phyloP scores from a whole-genome alignment of 371 early-diverging fungal species.

The Mucor mucedo region DNA sequence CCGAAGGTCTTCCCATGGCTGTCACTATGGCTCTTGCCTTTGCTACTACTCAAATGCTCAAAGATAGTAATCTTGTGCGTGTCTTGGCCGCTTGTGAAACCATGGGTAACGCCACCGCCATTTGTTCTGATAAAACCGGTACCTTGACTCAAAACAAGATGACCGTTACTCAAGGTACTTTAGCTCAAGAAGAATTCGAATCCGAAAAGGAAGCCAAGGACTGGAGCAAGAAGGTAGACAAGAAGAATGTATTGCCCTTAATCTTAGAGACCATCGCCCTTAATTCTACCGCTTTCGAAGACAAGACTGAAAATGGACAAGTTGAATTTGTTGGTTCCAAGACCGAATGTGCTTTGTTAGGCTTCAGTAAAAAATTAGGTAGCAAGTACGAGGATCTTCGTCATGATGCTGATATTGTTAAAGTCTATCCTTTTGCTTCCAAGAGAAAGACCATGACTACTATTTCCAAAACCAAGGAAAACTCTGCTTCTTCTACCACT shows the following conservation, averaged over 20 bases:
- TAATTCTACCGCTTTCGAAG: conserved; percentile 93
- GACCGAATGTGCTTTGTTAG: conserved; percentile 93
- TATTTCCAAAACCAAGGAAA: conserved; percentile 46
- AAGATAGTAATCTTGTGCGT: conserved; percentile 93
- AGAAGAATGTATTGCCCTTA: conserved; percentile 37
- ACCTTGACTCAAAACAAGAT: conserved; percentile 95
- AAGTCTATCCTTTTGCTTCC: conserved; percentile 83
- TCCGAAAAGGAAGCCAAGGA: conserved; percentile 32
- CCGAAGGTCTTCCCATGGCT: conserved; percentile 98
- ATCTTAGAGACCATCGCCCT: conserved; percentile 72
- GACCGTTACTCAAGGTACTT: conserved; percentile 84
- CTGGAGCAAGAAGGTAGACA: conserved; percentile 39
- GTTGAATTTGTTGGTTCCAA: conserved; percentile 86
- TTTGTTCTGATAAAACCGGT: conserved; percentile 98
- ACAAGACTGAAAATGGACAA: conserved; percentile 75
- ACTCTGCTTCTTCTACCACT: conserved; percentile 37
- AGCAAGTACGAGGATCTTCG: conserved; percentile 67
- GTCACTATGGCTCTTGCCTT: conserved; percentile 96
- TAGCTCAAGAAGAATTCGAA: conserved; percentile 54
- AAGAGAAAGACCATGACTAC: conserved; percentile 84
- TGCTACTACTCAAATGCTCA: conserved; percentile 93
- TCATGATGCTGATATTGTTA: conserved; percentile 53
- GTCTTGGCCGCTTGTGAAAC: conserved; percentile 96
- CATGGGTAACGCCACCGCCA: conserved; percentile 96
- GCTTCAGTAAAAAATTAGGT: conserved; percentile 67